Conservation (phyloP, 257 asterid genomes). For the Solanum appendiculatum region DNA sequence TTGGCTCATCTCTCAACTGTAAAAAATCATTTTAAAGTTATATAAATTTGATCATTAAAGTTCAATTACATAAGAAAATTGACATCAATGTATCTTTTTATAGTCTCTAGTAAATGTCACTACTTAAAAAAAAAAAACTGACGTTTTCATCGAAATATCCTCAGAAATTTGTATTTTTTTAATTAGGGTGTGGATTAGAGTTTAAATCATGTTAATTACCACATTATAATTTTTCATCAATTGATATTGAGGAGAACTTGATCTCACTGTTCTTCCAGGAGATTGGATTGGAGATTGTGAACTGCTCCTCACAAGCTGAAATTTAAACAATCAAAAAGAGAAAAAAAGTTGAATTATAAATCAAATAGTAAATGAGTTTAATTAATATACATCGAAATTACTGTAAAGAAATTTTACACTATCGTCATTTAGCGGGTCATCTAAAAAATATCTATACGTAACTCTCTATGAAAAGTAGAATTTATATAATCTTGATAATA, state of each 20-base stretch:
- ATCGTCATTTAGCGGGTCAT: background rate
- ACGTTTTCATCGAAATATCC: too few relatives aligned
- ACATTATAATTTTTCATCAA: slow-evolving; percentile 8
- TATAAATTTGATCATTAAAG: too few relatives aligned
- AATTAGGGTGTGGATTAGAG: background rate
- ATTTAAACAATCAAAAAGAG: background rate
- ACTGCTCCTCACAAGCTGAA: slow-evolving; percentile 13
- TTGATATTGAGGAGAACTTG: slow-evolving; percentile 8
- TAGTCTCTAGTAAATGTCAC: too few relatives aligned
- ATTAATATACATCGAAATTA: background rate
- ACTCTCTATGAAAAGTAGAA: background rate
- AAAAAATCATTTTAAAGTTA: background rate
- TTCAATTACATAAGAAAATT: background rate
- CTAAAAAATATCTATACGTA: background rate
- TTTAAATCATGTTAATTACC: slow-evolving; percentile 4
- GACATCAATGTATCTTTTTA: too few relatives aligned
- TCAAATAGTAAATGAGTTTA: background rate
- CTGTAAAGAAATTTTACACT: background rate
- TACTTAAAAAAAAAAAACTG: too few relatives aligned
- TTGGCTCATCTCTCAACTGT: slow-evolving; percentile 20
- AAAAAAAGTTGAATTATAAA: background rate
- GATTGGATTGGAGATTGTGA: slow-evolving; percentile 18
- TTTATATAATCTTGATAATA: background rate
- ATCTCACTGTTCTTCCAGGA: slow-evolving; percentile 5
- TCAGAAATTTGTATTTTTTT: too few relatives aligned